phyloP scores from a whole-genome alignment of 176 grass and related monocot species.

The Eragrostis nindensis region DNA sequence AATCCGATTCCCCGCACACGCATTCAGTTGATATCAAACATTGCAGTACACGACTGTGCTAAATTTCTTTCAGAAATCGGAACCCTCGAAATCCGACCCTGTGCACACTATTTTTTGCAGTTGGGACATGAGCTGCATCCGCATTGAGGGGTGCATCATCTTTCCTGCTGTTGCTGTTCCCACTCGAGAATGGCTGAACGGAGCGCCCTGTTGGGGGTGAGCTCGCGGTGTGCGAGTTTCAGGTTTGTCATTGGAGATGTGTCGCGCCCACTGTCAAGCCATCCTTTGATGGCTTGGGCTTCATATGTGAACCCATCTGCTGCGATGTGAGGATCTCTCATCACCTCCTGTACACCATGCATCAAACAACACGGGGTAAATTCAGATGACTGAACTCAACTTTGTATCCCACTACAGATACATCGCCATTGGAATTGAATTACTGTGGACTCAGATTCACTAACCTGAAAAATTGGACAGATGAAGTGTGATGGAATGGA shows the following conservation, averaged over 20 bases:
- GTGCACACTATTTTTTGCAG: background rate
- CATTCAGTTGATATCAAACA: background rate
- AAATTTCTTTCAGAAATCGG: background rate
- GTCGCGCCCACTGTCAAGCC: slow-evolving; percentile 55
- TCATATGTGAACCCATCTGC: slow-evolving; percentile 80
- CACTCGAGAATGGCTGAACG: slow-evolving; percentile 70
- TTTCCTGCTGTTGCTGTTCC: slow-evolving; percentile 27
- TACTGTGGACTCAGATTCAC: background rate
- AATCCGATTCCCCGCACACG: background rate
- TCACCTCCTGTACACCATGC: slow-evolving; percentile 56
- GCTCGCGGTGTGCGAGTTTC: slow-evolving; percentile 54
- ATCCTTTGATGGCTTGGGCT: slow-evolving; percentile 63
- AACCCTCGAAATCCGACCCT: background rate
- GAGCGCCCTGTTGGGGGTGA: slow-evolving; percentile 68
- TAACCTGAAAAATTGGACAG: slow-evolving; percentile 79
- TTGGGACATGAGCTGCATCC: background rate
- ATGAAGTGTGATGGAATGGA: slow-evolving; percentile 64
- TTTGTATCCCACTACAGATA: background rate
- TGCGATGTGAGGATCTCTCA: slow-evolving; percentile 70
- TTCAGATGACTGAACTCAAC: background rate
- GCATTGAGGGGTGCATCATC: slow-evolving; percentile 22
- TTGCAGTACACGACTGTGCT: background rate
- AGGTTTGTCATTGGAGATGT: slow-evolving; percentile 79
- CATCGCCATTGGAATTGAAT: background rate
- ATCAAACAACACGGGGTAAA: slow-evolving; percentile 7